phyloP scores from a whole-genome alignment of 139 green algal genomes.

The Micromonas commoda region DNA sequence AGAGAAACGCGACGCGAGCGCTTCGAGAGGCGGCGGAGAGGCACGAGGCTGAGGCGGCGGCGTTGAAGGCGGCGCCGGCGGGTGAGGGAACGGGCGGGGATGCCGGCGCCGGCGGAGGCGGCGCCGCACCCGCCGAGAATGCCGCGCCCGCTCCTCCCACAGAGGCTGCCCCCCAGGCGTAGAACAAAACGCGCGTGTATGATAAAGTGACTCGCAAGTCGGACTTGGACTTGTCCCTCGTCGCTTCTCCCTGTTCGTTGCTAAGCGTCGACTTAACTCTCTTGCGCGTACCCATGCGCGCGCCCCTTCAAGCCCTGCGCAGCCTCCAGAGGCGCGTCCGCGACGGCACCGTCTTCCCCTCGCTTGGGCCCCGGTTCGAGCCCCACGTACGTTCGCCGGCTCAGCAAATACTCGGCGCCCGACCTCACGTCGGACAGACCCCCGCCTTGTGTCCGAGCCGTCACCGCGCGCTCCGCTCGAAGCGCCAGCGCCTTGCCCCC shows the following conservation, averaged over 20 bases:
- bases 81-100: no score
- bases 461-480: background rate
- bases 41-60: background rate
- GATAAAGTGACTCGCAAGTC: no score
- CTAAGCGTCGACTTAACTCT: background rate
- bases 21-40: background rate
- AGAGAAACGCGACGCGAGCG: background rate
- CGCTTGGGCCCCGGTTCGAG: conserved; percentile 5
- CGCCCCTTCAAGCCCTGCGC: background rate
- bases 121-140: no score
- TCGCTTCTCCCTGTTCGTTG: no score
- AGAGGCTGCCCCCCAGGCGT: no score
- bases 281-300: background rate
- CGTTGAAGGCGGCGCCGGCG: no score
- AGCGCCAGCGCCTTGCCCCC: background rate
- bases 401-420: conserved; percentile 13
- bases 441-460: background rate
- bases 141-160: no score
- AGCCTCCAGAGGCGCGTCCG: background rate
- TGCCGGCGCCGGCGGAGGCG: no score
- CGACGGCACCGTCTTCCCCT: conserved; percentile 1
- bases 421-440: background rate
- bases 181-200: no score
- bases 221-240: no score
- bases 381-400: background rate